A percentile compares a stretch with the other conserved stretches of the same genome.
Evolutionary conservation across 768 basidiomycete species (phyloP).

Genomic region (Suillus tomentosus): DNA sequence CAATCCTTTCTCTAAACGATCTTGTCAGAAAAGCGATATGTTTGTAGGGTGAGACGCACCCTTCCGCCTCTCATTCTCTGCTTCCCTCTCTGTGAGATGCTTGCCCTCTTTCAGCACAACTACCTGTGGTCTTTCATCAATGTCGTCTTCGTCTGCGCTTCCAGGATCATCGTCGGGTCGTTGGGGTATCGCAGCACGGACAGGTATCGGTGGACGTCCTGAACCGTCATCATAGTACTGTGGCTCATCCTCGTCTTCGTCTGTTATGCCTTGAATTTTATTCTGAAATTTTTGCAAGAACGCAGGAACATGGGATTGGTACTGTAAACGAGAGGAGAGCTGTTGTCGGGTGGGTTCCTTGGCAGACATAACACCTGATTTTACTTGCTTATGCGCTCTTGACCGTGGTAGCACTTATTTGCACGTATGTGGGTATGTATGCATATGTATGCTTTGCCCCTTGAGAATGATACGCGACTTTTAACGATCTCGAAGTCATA

Average conservation of each 20-base stretch:
- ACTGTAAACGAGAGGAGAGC: constrained; percentile 69
- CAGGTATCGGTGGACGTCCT: constrained; percentile 73
- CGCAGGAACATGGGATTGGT: constrained; percentile 58
- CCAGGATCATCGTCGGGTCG: constrained; percentile 69
- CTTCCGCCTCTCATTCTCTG: constrained; percentile 72
- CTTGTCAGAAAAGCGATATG: constrained; percentile 11
- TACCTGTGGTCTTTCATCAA: constrained; percentile 84
- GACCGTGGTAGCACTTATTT: background rate
- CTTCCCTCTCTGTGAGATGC: constrained; percentile 79
- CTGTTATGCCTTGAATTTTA: constrained; percentile 53
- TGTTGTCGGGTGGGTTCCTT: constrained; percentile 74
- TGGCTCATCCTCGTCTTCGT: constrained; percentile 52
- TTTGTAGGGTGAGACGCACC: constrained; percentile 44
- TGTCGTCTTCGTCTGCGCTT: constrained; percentile 70
- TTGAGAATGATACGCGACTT: background rate
- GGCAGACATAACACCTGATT: constrained; percentile 31
- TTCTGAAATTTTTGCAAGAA: constrained; percentile 71
- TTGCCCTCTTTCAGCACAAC: constrained; percentile 89
- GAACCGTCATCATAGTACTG: constrained; percentile 67
- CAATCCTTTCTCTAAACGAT: constrained; percentile 57
- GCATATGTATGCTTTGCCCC: background rate
- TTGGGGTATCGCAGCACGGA: constrained; percentile 70
- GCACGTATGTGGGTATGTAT: background rate
- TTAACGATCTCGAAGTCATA: background rate
- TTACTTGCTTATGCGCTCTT: background rate